A percentile compares a stretch with the other conserved stretches of the same genome.
phyloP scores from a whole-genome alignment of 495 filamentous ascomycete species.

The Talaromyces borbonicus region DNA sequence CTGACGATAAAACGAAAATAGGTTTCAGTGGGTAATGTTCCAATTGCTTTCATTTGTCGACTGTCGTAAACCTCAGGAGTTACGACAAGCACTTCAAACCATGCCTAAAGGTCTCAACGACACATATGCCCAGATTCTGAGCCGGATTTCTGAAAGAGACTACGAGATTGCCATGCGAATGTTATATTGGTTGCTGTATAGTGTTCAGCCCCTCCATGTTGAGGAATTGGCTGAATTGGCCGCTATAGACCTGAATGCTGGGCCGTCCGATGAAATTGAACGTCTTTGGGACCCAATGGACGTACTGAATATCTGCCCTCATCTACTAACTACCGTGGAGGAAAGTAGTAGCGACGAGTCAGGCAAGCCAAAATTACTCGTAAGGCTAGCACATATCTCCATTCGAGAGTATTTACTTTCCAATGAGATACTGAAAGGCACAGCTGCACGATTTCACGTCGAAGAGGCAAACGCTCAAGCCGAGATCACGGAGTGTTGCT shows the following conservation, averaged over 20 bases:
- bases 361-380: neutral
- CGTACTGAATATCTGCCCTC: constrained; percentile 12
- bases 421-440: neutral
- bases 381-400: constrained; percentile 13
- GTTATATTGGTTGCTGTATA: constrained; percentile 21
- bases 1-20: constrained; percentile 5
- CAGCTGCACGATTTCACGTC: neutral
- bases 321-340: constrained; percentile 10
- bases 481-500: neutral
- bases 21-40: constrained; percentile 28
- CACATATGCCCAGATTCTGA: constrained; percentile 25
- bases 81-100: constrained; percentile 11
- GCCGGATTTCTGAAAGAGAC: constrained; percentile 10
- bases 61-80: constrained; percentile 6
- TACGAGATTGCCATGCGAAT: constrained; percentile 12
- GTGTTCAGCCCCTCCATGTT: constrained; percentile 11
- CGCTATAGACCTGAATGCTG: neutral
- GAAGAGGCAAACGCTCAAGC: neutral
- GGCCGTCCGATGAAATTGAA: constrained; percentile 5
- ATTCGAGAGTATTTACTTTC: constrained; percentile 16
- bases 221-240: constrained; percentile 11
- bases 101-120: constrained; percentile 22
- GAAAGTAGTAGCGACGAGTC: neutral
- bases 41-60: constrained; percentile 21
- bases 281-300: constrained; percentile 9